Evolutionary conservation across 371 early-diverging fungal genomes (phyloP).

Genomic region (Zancudomyces culisetae): DNA sequence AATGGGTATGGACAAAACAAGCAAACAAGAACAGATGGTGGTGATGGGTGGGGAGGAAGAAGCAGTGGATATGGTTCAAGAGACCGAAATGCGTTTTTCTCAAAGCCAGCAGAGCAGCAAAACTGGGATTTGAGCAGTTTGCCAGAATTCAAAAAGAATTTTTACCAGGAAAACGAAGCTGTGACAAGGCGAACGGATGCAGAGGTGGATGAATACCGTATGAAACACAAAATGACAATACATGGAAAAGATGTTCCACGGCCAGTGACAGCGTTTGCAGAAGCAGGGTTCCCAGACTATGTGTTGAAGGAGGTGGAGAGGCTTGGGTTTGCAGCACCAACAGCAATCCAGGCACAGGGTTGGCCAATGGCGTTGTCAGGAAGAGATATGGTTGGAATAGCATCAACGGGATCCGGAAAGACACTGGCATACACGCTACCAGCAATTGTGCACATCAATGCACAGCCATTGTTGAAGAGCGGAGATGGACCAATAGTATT

Average conservation of each 20-base stretch:
- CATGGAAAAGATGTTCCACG: conserved; percentile 50
- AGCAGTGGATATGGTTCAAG: too few species aligned
- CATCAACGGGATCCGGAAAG: conserved; percentile 98
- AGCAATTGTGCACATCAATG: conserved; percentile 96
- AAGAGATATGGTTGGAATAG: conserved; percentile 95
- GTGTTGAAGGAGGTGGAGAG: conserved; percentile 68
- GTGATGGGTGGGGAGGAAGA: too few species aligned
- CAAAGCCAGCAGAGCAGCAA: not conserved
- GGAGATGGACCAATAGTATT: conserved; percentile 82
- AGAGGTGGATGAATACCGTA: conserved; percentile 44
- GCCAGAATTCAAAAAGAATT: conserved; percentile 80
- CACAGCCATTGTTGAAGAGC: conserved; percentile 79
- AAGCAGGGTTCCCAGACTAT: conserved; percentile 66
- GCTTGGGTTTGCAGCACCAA: conserved; percentile 79
- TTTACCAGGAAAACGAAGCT: conserved; percentile 57
- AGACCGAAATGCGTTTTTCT: too few species aligned
- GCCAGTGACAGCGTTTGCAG: conserved; percentile 61
- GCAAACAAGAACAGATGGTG: too few species aligned
- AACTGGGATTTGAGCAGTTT: conserved; percentile 47
- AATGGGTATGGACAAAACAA: too few species aligned
- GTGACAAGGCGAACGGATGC: conserved; percentile 35
- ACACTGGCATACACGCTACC: conserved; percentile 95
- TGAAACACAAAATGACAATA: conserved; percentile 48
- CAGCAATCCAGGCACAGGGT: conserved; percentile 97
- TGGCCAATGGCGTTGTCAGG: conserved; percentile 99